Evolutionary conservation across 2,329 filamentous ascomycete species (phyloP).

Genomic region (Venturia asperata): DNA sequence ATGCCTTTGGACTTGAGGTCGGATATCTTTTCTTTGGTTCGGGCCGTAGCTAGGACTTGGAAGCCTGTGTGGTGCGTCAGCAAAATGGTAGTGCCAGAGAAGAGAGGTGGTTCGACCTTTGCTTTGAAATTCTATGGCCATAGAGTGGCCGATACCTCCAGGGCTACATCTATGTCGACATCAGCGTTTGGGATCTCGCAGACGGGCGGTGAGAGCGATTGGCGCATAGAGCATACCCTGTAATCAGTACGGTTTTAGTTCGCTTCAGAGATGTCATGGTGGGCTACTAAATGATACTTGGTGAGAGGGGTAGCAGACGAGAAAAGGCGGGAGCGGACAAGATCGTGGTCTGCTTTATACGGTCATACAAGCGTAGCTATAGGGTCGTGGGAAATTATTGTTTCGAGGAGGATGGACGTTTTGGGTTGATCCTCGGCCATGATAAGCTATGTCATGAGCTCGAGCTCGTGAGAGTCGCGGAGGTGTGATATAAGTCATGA

Average conservation of each 20-base stretch:
- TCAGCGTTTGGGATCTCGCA: constrained; percentile 12
- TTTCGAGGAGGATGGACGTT: neutral
- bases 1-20: constrained; percentile 46
- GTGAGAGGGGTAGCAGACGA: neutral
- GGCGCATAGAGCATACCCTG: constrained; percentile 28
- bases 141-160: constrained; percentile 52
- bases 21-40: constrained; percentile 43
- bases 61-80: constrained; percentile 34
- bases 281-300: neutral
- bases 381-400: neutral
- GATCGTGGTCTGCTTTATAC: neutral
- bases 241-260: constrained; percentile 30
- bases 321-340: neutral
- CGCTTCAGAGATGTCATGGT: constrained; percentile 19
- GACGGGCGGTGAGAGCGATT: neutral
- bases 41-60: constrained; percentile 52
- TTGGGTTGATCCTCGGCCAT: constrained; percentile 11
- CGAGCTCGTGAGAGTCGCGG: constrained; percentile 7
- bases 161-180: constrained; percentile 38
- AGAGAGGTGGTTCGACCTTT: constrained; percentile 26
- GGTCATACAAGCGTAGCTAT: neutral
- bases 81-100: neutral
- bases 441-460: constrained; percentile 13
- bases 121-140: constrained; percentile 50
- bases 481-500: neutral